phyloP scores from a whole-genome alignment of 176 grass and related monocot species.

The Triticum urartu region DNA sequence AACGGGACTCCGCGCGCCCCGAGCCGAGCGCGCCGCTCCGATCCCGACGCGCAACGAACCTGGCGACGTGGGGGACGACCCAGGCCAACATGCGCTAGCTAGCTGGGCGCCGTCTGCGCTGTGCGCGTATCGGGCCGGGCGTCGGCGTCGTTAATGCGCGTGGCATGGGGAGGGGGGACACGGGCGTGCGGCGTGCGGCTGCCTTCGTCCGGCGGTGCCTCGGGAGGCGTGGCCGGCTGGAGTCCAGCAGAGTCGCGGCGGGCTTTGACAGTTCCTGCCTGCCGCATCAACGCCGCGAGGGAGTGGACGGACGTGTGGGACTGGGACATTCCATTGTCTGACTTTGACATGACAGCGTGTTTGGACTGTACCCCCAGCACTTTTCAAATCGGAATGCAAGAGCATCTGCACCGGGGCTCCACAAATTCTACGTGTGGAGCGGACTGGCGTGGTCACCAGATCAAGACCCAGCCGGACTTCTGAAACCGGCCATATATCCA shows the following conservation, averaged over 20 bases:
- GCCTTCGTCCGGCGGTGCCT: slow-evolving; percentile 2
- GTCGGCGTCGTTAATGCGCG: neutral
- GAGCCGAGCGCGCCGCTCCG: neutral
- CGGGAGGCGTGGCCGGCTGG: slow-evolving; percentile 21
- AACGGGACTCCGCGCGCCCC: too few relatives aligned
- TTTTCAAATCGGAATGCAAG: neutral
- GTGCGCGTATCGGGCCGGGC: neutral
- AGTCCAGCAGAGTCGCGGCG: neutral
- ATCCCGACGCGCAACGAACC: slow-evolving; percentile 49
- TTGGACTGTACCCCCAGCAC: neutral
- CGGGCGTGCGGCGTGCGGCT: slow-evolving; percentile 25
- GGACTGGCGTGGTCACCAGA: too few relatives aligned
- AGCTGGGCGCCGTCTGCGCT: neutral
- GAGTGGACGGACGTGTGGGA: neutral
- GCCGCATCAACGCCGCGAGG: neutral
- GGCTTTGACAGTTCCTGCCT: neutral
- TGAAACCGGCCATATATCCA: too few relatives aligned
- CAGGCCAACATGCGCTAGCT: neutral
- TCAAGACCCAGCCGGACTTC: too few relatives aligned
- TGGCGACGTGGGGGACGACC: neutral
- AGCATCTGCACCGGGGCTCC: too few relatives aligned
- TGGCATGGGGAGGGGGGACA: slow-evolving; percentile 28
- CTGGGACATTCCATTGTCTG: neutral
- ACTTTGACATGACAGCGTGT: neutral
- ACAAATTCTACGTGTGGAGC: too few relatives aligned